Conservation (phyloP, 192 early-diverging fungal genomes). For the Coemansia sp. region DNA sequence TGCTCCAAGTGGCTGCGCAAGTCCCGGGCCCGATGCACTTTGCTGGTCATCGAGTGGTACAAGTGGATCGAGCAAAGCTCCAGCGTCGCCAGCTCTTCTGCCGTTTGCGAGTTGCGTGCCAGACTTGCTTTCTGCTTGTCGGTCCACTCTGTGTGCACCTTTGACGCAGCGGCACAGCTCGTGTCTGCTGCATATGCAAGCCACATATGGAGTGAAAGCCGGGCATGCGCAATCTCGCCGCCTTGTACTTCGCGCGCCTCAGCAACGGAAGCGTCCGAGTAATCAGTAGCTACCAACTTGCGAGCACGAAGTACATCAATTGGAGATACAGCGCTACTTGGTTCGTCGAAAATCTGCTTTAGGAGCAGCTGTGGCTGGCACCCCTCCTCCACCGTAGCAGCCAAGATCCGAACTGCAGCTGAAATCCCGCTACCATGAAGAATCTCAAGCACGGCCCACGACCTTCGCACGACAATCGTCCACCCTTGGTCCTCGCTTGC, state of each 20-base stretch:
- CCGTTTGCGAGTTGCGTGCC: neutral
- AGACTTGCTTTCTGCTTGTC: neutral
- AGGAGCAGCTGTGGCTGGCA: constrained; percentile 5
- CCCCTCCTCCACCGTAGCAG: neutral
- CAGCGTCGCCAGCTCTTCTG: constrained; percentile 3
- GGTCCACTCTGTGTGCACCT: neutral
- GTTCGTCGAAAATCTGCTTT: neutral
- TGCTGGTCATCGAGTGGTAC: constrained; percentile 14
- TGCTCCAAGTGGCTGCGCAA: constrained; percentile 22
- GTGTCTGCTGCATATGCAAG: constrained; percentile 17
- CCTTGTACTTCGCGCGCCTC: neutral
- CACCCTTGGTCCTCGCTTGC: constrained; percentile 8
- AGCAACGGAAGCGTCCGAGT: no score
- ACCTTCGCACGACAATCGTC: constrained; percentile 28
- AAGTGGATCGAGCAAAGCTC: constrained; percentile 37
- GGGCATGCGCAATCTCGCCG: constrained; percentile 3
- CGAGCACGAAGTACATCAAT: constrained; percentile 9
- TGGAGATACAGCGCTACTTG: neutral
- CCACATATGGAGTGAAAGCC: constrained; percentile 17
- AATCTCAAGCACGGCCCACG: constrained; percentile 33
- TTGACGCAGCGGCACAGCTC: neutral
- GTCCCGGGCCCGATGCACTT: constrained; percentile 21
- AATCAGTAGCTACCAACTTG: neutral
- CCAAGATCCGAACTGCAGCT: constrained; percentile 6
- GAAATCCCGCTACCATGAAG: constrained; percentile 26